Evolutionary conservation across 73 alveolate genomes (phyloP).

Genomic region (Blepharisma japonicum): DNA sequence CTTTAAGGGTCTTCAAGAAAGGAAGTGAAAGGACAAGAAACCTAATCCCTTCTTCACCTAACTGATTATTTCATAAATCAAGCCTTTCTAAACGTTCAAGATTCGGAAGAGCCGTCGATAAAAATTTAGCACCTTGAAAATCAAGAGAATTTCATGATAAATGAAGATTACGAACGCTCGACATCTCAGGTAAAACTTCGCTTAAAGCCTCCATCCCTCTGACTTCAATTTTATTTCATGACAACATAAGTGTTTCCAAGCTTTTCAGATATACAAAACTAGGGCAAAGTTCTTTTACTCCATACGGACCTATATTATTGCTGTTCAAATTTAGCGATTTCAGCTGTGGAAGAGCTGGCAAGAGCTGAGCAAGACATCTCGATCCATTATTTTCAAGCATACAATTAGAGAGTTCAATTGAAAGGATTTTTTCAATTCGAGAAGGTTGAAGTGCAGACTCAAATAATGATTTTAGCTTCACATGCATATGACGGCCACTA

Average conservation of each 20-base stretch:
- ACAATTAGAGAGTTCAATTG: conserved; percentile 3
- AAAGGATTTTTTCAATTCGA: background rate
- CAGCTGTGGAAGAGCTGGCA: conserved; percentile 8
- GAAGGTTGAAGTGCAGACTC: background rate
- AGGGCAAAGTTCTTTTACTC: background rate
- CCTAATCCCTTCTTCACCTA: conserved; percentile 5
- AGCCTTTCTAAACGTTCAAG: background rate
- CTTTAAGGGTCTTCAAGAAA: background rate
- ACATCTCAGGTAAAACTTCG: background rate
- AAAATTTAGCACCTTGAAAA: conserved; percentile 9
- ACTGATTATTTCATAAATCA: conserved; percentile 14
- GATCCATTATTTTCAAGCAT: background rate
- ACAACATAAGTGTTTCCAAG: background rate
- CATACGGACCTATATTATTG: background rate
- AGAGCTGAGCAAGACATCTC: background rate
- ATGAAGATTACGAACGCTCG: background rate
- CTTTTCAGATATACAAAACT: background rate
- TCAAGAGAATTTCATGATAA: conserved; percentile 3
- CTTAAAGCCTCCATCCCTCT: background rate
- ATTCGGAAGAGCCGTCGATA: background rate
- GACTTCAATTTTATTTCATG: conserved; percentile 11
- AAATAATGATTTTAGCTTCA: background rate
- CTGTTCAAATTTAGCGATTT: background rate
- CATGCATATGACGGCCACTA: background rate
- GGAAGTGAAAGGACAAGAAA: background rate